Conservation (phyloP, 306 rosid species). For the Leucaena leucocephala region DNA sequence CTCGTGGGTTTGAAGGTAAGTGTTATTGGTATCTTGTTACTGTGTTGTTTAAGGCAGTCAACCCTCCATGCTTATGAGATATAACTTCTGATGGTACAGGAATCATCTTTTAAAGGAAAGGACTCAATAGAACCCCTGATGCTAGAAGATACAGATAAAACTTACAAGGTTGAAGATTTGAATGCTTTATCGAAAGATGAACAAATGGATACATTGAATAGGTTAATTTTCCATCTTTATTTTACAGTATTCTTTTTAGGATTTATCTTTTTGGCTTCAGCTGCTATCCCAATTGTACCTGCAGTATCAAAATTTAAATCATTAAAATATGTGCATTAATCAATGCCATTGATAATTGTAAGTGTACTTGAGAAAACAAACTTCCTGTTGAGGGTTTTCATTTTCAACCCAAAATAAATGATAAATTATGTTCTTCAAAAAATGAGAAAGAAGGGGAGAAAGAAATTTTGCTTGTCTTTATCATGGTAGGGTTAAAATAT, state of each 20-base stretch:
- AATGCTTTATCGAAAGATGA: conserved; percentile 79
- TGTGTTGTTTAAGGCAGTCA: conserved; percentile 16
- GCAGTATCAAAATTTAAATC: conserved; percentile 4
- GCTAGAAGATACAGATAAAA: conserved; percentile 42
- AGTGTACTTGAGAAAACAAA: neutral
- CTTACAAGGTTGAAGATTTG: conserved; percentile 63
- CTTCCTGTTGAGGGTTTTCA: neutral
- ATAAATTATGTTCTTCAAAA: neutral
- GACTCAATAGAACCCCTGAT: conserved; percentile 32
- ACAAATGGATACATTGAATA: conserved; percentile 60
- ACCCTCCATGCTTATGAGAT: conserved; percentile 18
- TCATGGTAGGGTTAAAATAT: neutral
- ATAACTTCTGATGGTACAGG: conserved; percentile 50
- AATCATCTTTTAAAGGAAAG: conserved; percentile 55
- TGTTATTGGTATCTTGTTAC: conserved; percentile 11
- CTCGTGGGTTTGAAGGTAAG: conserved; percentile 67
- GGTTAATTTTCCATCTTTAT: conserved; percentile 45
- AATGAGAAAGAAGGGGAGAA: neutral
- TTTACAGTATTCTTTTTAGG: conserved; percentile 4
- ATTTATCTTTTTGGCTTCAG: conserved; percentile 9
- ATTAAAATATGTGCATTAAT: conserved; percentile 7
- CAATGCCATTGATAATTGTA: conserved; percentile 10
- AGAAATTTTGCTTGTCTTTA: neutral
- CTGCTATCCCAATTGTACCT: neutral
- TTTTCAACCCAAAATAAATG: neutral